Evolutionary conservation across 495 filamentous ascomycete genomes (phyloP).

Genomic region (Aspergillus avenaceus): DNA sequence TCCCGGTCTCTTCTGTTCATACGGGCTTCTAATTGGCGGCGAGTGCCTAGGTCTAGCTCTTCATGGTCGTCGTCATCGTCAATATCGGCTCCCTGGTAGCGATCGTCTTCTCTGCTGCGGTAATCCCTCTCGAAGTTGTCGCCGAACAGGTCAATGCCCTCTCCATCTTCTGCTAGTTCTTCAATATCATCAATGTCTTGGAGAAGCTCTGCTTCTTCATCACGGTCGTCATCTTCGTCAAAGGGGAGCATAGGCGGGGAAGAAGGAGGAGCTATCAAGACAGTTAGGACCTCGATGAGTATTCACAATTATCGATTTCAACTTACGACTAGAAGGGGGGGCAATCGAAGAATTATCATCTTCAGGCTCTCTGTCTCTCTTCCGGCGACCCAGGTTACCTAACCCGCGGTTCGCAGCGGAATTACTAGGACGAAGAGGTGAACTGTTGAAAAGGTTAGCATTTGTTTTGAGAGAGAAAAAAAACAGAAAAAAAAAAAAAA

Average conservation of each 20-base stretch:
- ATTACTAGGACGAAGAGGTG: slow-evolving; percentile 78
- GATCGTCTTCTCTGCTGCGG: slow-evolving; percentile 52
- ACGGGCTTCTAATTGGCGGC: slow-evolving; percentile 79
- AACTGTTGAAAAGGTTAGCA: slow-evolving; percentile 42
- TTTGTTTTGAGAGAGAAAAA: slow-evolving; percentile 11
- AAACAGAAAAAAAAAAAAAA: slow-evolving; percentile 4
- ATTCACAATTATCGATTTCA: slow-evolving; percentile 24
- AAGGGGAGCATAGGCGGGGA: slow-evolving; percentile 52
- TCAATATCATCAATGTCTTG: slow-evolving; percentile 90
- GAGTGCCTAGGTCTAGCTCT: slow-evolving; percentile 60
- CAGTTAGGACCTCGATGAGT: slow-evolving; percentile 14
- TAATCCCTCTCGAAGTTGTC: slow-evolving; percentile 90
- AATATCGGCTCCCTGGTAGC: slow-evolving; percentile 68
- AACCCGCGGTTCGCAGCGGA: slow-evolving; percentile 81
- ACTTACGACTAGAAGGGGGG: slow-evolving; percentile 69
- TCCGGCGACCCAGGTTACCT: slow-evolving; percentile 59
- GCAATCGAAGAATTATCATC: slow-evolving; percentile 69
- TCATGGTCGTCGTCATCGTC: slow-evolving; percentile 79
- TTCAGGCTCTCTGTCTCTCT: slow-evolving; percentile 76
- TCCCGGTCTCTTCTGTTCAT: slow-evolving; percentile 81
- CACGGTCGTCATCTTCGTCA: slow-evolving; percentile 70
- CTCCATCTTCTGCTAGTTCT: slow-evolving; percentile 93
- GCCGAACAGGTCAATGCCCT: slow-evolving; percentile 87
- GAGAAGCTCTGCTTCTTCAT: slow-evolving; percentile 68
- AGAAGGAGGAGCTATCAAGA: slow-evolving; percentile 31